Evolutionary conservation across 495 filamentous ascomycete species (phyloP), one percentile per base, ranked within the genome.

Genomic region (Margaritispora aquatica): DNA sequence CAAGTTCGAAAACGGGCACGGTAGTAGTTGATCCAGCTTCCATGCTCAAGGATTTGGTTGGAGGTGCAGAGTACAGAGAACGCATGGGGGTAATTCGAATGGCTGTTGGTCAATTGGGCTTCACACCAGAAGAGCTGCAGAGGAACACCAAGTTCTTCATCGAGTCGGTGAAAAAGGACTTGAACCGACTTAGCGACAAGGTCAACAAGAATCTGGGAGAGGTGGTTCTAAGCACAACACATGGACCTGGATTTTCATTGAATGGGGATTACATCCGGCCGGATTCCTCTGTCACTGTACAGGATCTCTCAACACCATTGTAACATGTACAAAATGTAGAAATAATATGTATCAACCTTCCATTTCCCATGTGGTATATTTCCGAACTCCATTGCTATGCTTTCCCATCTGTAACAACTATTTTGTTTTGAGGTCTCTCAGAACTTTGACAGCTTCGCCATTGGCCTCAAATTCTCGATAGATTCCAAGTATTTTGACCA

Each of bases 181-280:
- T 93, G 38, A 73, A 71, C 26, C 68, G 70, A 10, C 59, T 96
- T 54, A 88, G 84, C 51, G 87, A 95, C 65, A 79, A 77, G 61
- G 79, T 88, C 36, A 78, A 75, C 55, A 98, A 98, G 80, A 81
- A 88, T 48, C 75, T 98, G 49, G 83, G 90, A 65, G 95, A 98
- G 76, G 90, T 98, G 66, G 92, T 96, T n/a, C 75, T 98, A 64
- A 91, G 89, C 75, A 90, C 92, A 0, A 96, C 92, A 26, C 73
- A 89, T 68, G 87, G 85, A 23, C 89, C 92, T 3, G 94, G 92
- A 2, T 88, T 98, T 78, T 87, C 83, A 66, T 72, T 98, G 67
- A 94, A 83, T 61, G 94, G 93, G 49, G 79, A 81, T 27, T 89
- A 94, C 73, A 81, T 70, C 55, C 69, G 84, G 53, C 74, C 82